phyloP scores from a whole-genome alignment of 257 asterid species.

The Jacaranda mimosifolia region DNA sequence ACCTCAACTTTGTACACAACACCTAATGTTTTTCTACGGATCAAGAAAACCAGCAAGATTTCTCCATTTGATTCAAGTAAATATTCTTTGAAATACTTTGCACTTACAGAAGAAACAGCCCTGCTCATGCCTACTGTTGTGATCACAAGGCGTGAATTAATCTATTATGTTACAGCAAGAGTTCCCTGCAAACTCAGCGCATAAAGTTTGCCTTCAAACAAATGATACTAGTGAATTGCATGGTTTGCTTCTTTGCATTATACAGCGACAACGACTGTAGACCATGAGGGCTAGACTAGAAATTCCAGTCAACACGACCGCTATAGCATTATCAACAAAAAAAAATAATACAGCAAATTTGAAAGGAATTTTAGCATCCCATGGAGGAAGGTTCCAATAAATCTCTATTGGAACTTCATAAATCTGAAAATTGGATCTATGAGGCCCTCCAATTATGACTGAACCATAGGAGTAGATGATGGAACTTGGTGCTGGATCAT shows the following conservation, averaged over 20 bases:
- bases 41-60: slow-evolving; percentile 45
- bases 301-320: slow-evolving; percentile 28
- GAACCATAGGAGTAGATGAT: slow-evolving; percentile 1
- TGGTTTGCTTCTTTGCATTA: slow-evolving; percentile 28
- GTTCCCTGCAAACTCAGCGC: slow-evolving; percentile 50
- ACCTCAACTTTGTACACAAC: slow-evolving; percentile 46
- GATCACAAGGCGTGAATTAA: slow-evolving; percentile 28
- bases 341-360: slow-evolving; percentile 35
- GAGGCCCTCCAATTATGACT: background rate
- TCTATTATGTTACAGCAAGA: slow-evolving; percentile 41
- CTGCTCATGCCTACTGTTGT: slow-evolving; percentile 29
- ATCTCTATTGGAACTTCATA: background rate
- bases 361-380: slow-evolving; percentile 29
- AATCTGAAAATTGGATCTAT: background rate
- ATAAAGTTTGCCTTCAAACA: slow-evolving; percentile 39
- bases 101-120: slow-evolving; percentile 42
- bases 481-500: background rate
- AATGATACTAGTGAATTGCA: slow-evolving; percentile 43
- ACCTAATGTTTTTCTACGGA: slow-evolving; percentile 25
- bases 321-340: background rate
- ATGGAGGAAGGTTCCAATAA: background rate
- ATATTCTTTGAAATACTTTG: slow-evolving; percentile 41
- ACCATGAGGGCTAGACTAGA: slow-evolving; percentile 35
- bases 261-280: slow-evolving; percentile 10
- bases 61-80: slow-evolving; percentile 45